A percentile compares a stretch with the other conserved stretches of the same genome.
Evolutionary conservation across 1,284 basidiomycete genomes (phyloP).

Genomic region (Ceratobasidium sp.): DNA sequence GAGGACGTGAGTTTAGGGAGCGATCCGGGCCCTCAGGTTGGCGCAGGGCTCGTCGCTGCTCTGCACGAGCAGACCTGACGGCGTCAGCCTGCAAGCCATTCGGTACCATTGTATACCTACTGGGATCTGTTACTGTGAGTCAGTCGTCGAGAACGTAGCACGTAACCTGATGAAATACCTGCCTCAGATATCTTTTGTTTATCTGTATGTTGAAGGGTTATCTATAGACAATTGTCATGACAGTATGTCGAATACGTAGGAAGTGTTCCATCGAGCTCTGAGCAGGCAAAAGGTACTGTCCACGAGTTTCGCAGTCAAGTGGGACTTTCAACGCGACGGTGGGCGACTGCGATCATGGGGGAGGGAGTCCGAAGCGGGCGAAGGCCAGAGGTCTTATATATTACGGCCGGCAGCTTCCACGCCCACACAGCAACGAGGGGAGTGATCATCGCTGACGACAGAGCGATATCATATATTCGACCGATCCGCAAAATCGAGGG

Average conservation of each 20-base stretch:
- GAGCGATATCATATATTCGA: neutral
- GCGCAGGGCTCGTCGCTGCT: neutral
- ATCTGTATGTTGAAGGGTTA: neutral
- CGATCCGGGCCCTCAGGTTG: neutral
- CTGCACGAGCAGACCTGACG: neutral
- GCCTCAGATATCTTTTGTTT: conserved; percentile 1
- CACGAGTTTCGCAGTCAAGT: neutral
- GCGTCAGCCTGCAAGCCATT: neutral
- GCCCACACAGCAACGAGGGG: neutral
- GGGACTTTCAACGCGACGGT: neutral
- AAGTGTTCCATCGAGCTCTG: neutral
- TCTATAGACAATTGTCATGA: neutral
- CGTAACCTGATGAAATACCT: neutral
- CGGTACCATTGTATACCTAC: neutral
- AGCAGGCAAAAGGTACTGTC: neutral
- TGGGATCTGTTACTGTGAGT: neutral
- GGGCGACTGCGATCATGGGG: neutral
- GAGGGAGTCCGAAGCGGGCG: neutral
- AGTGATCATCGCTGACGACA: neutral
- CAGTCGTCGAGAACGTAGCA: neutral
- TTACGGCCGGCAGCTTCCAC: too few relatives aligned
- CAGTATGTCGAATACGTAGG: neutral
- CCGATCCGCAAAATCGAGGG: neutral
- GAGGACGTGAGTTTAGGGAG: too few relatives aligned
- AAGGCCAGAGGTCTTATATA: neutral